These are phyloP conservation scores for Xylaria venustula DNA, from an alignment of 495 filamentous ascomycete genomes.

Conservation along the genomic window DNA sequence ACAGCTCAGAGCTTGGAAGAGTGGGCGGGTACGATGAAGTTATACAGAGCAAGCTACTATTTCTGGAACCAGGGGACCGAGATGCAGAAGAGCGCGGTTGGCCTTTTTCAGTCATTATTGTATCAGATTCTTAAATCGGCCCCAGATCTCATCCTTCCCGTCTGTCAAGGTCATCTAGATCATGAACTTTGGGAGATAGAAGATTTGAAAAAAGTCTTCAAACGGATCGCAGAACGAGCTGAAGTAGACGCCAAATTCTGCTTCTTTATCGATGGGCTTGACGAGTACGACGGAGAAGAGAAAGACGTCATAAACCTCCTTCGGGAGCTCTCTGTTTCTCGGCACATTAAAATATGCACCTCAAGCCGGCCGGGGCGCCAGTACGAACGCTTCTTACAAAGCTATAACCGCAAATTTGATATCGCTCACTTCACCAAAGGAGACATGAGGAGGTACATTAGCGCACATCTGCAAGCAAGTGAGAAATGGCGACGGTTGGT, in stretches of 20 bases:
- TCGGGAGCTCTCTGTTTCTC: not conserved
- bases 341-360: conserved; percentile 46
- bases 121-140: conserved; percentile 34
- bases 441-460: conserved; percentile 29
- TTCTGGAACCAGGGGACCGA: conserved; percentile 41
- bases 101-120: conserved; percentile 35
- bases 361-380: conserved; percentile 46
- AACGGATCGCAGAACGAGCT: not conserved
- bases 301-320: conserved; percentile 14
- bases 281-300: conserved; percentile 38
- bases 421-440: conserved; percentile 19
- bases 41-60: conserved; percentile 36
- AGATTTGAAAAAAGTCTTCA: not conserved
- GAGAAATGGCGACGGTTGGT: conserved; percentile 5
- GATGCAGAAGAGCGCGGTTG: conserved; percentile 30
- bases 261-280: conserved; percentile 50
- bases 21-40: conserved; percentile 26
- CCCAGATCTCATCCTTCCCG: conserved; percentile 31
- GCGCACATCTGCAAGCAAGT: conserved; percentile 12
- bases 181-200: conserved; percentile 11
- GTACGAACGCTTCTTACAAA: not conserved
- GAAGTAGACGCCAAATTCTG: conserved; percentile 27
- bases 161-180: not conserved
- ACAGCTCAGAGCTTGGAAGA: conserved; percentile 13
- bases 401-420: conserved; percentile 1